These are phyloP conservation scores for Baudoinia panamericana DNA, from an alignment of 495 filamentous ascomycete genomes.

Conservation along the genomic window DNA sequence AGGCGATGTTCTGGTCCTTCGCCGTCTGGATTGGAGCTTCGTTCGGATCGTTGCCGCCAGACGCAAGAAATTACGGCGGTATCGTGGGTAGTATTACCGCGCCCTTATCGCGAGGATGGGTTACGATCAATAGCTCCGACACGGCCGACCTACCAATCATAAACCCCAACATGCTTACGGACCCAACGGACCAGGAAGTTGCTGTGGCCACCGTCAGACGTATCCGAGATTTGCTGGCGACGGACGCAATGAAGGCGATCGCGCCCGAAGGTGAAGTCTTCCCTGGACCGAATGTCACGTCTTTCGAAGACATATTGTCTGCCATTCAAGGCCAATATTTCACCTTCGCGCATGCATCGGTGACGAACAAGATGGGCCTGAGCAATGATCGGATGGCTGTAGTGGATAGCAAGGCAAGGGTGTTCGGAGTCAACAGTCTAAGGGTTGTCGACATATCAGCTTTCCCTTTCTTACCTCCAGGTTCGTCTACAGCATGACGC, in stretches of 20 bases:
- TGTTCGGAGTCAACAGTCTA: conserved; percentile 17
- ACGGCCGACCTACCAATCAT: conserved; percentile 38
- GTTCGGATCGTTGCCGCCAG: neutral
- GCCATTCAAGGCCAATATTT: conserved; percentile 29
- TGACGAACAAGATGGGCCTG: conserved; percentile 34
- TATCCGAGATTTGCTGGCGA: conserved; percentile 32
- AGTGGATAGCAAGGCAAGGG: conserved; percentile 12
- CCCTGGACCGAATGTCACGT: conserved; percentile 35
- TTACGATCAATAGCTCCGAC: conserved; percentile 37
- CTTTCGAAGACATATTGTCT: conserved; percentile 39
- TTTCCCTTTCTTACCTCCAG: conserved; percentile 18
- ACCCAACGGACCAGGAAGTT: conserved; percentile 41
- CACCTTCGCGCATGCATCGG: conserved; percentile 40
- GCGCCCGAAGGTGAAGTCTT: conserved; percentile 32
- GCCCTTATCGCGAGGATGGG: conserved; percentile 39
- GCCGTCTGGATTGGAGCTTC: neutral
- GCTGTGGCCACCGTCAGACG: conserved; percentile 43
- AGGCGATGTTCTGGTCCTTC: neutral
- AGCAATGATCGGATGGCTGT: conserved; percentile 17
- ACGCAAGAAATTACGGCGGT: conserved; percentile 31
- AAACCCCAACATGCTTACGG: conserved; percentile 40
- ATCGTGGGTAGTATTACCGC: conserved; percentile 32
- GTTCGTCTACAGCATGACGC: neutral
- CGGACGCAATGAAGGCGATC: conserved; percentile 30
- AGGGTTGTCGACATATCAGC: conserved; percentile 16